Evolutionary conservation across 1,284 basidiomycete species (phyloP), one percentile per base, ranked within the genome.

Genomic region (Ceratobasidium sp.): DNA sequence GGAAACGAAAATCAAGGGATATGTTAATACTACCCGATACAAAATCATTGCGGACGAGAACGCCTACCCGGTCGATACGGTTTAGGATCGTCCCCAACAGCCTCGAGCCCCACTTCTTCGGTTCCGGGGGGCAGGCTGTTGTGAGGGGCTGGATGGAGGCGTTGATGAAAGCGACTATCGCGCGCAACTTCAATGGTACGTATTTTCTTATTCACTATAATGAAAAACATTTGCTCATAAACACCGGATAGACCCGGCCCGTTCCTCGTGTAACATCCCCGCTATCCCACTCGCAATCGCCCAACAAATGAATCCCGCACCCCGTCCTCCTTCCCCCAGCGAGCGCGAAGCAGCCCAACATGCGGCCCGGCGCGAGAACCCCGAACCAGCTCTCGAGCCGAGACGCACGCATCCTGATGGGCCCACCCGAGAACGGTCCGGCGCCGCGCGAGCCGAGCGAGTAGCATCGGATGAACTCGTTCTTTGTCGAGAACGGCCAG

Each of bases 71-170:
- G 97, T 26, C 91, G 92, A 81, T 99, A 98, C 85, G 97, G 5
- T 99, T 99, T 91, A 90, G 96, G 82, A 94, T 99, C 80, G 90
- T 97, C 50, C 97, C 99, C 81, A 94, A 97, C 65, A 87, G 88
- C 12, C 94, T 96, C 83, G 96, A 94, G 85, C 89, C 94, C 1
- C 96, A 99, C 85, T 95, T 87, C 83, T 99, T 99, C 85, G 94
- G 94, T 80, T 94, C 94, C 0, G 93, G 96, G 50, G 96, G 99
- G 83, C 94, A 96, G 83, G 84, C 86, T 4, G 85, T 91, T 54
- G 89, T 98, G 65, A 90, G 98, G 17, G 96, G 96, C 81, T 99
- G 98, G 98, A 99, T 99, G 97, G 99, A 99, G 87, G 95, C 96
- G 13, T 91, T 99, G 82, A 98, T 99, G 95, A 99, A 99, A 85